These are phyloP conservation scores for Furcasterigmium furcatum DNA, from an alignment of 2,329 filamentous ascomycete genomes.

Conservation along the genomic window DNA sequence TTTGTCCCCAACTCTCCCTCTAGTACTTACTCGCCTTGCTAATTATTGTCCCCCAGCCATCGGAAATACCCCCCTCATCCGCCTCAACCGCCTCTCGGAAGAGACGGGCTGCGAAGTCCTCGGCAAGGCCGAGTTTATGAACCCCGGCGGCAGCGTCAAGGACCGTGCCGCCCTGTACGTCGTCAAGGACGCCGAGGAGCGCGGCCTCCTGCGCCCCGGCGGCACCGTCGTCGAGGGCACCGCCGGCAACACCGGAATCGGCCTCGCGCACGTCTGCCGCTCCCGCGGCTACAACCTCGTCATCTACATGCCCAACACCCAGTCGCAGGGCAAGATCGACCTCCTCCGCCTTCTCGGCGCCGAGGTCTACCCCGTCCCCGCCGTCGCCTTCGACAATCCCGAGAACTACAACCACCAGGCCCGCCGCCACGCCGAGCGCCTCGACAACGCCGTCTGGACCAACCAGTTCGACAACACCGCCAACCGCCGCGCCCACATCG, in stretches of 20 bases:
- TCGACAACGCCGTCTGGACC: conserved; percentile 94
- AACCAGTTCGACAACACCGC: conserved; percentile 98
- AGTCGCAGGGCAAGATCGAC: conserved; percentile 97
- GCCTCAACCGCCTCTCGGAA: conserved; percentile 81
- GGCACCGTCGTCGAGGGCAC: conserved; percentile 97
- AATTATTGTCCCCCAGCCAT: conserved; percentile 60
- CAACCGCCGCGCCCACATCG: conserved; percentile 90
- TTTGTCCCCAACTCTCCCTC: conserved; percentile 33
- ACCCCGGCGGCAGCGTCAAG: conserved; percentile 94
- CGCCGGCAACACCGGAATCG: conserved; percentile 96
- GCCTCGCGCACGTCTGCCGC: conserved; percentile 92
- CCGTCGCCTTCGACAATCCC: conserved; percentile 91
- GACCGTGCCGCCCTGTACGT: conserved; percentile 94
- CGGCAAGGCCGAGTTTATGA: conserved; percentile 98
- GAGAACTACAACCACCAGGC: conserved; percentile 99
- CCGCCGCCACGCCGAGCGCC: conserved; percentile 76
- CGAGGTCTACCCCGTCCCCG: conserved; percentile 93
- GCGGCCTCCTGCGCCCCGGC: conserved; percentile 75
- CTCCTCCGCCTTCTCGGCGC: conserved; percentile 86
- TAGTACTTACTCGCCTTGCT: neutral
- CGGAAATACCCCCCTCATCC: conserved; percentile 93
- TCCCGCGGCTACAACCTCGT: conserved; percentile 90
- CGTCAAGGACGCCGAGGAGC: conserved; percentile 88
- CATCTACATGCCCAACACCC: conserved; percentile 99
- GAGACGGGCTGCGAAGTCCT: conserved; percentile 92